A percentile compares a stretch with the other conserved stretches of the same genome.
phyloP scores from a whole-genome alignment of 306 rosid species.

The Fagus crenata region DNA sequence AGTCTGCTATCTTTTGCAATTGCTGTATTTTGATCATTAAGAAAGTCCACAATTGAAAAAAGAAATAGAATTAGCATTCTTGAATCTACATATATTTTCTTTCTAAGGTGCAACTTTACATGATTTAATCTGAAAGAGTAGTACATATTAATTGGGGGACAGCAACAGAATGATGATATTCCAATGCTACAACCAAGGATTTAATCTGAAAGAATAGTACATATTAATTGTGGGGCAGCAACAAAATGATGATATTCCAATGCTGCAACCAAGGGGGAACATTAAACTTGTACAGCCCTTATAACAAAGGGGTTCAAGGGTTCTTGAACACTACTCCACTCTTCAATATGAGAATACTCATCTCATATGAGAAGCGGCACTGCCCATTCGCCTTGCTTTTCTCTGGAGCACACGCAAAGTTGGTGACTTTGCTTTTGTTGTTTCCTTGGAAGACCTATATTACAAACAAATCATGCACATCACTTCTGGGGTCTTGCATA shows the following conservation, averaged over 20 bases:
- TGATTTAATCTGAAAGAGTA: too few relatives aligned
- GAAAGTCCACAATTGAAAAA: too few relatives aligned
- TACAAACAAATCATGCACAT: neutral
- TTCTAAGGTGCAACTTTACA: constrained; percentile 1
- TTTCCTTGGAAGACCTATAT: constrained; percentile 55
- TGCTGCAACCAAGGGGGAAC: neutral
- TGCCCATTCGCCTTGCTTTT: constrained; percentile 52
- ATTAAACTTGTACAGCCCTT: neutral
- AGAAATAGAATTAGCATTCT: too few relatives aligned
- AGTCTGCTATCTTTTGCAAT: too few relatives aligned
- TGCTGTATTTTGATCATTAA: too few relatives aligned
- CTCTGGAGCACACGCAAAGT: constrained; percentile 62
- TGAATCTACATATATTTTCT: neutral
- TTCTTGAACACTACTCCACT: constrained; percentile 45
- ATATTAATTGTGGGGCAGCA: neutral
- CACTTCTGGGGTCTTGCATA: neutral
- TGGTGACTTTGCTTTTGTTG: constrained; percentile 81
- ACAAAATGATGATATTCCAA: neutral
- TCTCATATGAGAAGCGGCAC: constrained; percentile 77
- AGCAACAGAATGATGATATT: too few relatives aligned
- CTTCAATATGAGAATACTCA: constrained; percentile 19
- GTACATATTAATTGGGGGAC: neutral
- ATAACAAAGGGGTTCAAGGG: constrained; percentile 46
- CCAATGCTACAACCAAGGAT: neutral
- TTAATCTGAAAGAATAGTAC: neutral